Conservation (phyloP, 257 asterid species). For the Ilex aquifolium region DNA sequence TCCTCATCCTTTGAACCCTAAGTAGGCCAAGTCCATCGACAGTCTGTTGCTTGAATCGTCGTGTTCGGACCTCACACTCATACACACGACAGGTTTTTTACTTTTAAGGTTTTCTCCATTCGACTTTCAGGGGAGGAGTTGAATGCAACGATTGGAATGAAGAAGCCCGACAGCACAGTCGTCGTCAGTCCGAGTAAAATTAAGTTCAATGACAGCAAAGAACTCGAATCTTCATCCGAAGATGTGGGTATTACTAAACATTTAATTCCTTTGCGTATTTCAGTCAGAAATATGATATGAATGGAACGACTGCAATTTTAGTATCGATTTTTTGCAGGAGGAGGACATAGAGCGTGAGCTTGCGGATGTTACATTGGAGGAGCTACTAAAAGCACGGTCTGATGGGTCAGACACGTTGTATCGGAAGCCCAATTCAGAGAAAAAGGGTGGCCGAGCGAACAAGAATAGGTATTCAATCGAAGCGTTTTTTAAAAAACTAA, state of each 20-base stretch:
- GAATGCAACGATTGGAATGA: conserved; percentile 14
- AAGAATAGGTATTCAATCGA: conserved; percentile 54
- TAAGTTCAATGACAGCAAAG: conserved; percentile 41
- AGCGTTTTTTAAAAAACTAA: too few species aligned
- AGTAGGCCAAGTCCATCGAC: too few species aligned
- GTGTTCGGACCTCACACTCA: too few species aligned
- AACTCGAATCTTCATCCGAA: conserved; percentile 37
- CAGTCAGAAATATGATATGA: not conserved
- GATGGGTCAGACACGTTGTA: conserved; percentile 73
- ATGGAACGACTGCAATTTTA: not conserved
- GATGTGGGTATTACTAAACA: conserved; percentile 31
- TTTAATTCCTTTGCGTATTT: not conserved
- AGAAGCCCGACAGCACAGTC: conserved; percentile 21
- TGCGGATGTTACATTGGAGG: conserved; percentile 87
- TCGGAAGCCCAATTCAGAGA: conserved; percentile 39
- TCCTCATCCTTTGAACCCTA: too few species aligned
- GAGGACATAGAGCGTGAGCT: conserved; percentile 59
- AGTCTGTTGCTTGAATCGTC: too few species aligned
- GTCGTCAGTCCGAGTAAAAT: conserved; percentile 49
- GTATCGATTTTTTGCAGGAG: conserved; percentile 26
- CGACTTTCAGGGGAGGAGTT: not conserved
- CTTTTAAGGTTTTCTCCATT: not conserved
- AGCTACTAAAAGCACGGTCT: conserved; percentile 75
- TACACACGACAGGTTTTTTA: too few species aligned
- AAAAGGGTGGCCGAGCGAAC: conserved; percentile 63